phyloP scores from a whole-genome alignment of 345 rosid genomes.

The Cardamine resedifolia region DNA sequence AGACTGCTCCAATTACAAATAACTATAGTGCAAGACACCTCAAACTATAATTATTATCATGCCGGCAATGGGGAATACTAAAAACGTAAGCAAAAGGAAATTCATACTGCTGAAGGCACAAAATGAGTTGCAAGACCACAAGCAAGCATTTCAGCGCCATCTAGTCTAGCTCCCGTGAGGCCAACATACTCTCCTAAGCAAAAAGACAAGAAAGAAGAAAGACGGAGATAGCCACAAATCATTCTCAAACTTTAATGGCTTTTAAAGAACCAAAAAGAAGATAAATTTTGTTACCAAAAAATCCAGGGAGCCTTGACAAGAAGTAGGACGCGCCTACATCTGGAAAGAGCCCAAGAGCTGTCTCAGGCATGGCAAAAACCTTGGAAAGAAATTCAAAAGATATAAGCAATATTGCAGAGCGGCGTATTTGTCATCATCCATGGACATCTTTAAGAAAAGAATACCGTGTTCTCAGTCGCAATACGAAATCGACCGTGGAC shows the following conservation, averaged over 20 bases:
- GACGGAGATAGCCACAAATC: not conserved
- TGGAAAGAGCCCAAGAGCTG: constrained; percentile 83
- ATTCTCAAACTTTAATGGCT: not conserved
- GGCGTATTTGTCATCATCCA: not conserved
- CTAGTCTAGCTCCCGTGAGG: constrained; percentile 74
- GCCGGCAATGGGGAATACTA: not conserved
- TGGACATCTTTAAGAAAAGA: constrained; percentile 15
- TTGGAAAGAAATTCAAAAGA: constrained; percentile 33
- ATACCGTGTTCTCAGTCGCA: constrained; percentile 77
- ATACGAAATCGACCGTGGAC: constrained; percentile 69
- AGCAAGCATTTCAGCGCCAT: constrained; percentile 84
- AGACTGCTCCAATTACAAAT: no score
- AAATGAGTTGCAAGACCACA: constrained; percentile 94
- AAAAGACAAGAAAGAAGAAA: constrained; percentile 2
- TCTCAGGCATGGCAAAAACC: constrained; percentile 93
- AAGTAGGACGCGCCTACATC: constrained; percentile 83
- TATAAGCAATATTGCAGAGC: not conserved
- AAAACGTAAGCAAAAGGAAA: constrained; percentile 8
- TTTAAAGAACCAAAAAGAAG: not conserved
- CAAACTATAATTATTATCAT: no score
- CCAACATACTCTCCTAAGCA: constrained; percentile 72
- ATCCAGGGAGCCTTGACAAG: constrained; percentile 87
- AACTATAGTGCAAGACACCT: no score
- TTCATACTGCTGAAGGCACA: constrained; percentile 61
- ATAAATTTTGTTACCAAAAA: constrained; percentile 53